Conservation (phyloP, 352 stramenopile species). For the Phytophthora quininea region DNA sequence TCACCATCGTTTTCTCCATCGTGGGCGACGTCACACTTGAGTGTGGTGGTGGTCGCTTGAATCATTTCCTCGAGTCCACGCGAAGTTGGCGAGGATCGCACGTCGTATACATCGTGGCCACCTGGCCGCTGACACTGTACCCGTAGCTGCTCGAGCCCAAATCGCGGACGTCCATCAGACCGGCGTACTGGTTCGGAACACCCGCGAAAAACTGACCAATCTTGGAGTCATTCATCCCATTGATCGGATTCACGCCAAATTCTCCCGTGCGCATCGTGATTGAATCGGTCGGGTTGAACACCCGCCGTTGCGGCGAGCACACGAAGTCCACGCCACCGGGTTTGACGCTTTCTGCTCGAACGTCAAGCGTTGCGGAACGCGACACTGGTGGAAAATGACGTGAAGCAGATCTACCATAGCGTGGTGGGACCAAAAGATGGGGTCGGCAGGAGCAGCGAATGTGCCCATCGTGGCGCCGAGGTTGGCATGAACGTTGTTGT, state of each 20-base stretch:
- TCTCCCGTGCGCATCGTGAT: constrained; percentile 53
- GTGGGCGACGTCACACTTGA: constrained; percentile 15
- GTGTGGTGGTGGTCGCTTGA: not conserved
- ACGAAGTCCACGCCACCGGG: constrained; percentile 55
- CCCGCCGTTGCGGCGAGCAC: constrained; percentile 41
- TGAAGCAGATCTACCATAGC: constrained; percentile 70
- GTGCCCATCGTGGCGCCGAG: constrained; percentile 59
- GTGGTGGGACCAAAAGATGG: constrained; percentile 85
- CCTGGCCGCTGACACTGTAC: constrained; percentile 51
- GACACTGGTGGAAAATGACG: constrained; percentile 75
- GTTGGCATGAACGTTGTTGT: constrained; percentile 73
- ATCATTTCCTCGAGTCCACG: constrained; percentile 27
- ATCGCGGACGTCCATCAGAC: constrained; percentile 53
- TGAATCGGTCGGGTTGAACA: constrained; percentile 54
- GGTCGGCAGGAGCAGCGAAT: constrained; percentile 58
- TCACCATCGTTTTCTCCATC: not conserved
- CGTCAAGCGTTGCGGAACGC: constrained; percentile 43
- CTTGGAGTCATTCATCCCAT: constrained; percentile 27
- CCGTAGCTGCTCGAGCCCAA: constrained; percentile 59
- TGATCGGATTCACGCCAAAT: constrained; percentile 40
- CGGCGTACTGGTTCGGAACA: constrained; percentile 47
- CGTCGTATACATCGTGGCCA: constrained; percentile 47
- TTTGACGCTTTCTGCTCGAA: constrained; percentile 55
- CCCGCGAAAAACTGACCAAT: constrained; percentile 45
- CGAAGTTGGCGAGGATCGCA: constrained; percentile 38